Evolutionary conservation across 306 rosid genomes (phyloP).

Genomic region (Crotalaria pallida): DNA sequence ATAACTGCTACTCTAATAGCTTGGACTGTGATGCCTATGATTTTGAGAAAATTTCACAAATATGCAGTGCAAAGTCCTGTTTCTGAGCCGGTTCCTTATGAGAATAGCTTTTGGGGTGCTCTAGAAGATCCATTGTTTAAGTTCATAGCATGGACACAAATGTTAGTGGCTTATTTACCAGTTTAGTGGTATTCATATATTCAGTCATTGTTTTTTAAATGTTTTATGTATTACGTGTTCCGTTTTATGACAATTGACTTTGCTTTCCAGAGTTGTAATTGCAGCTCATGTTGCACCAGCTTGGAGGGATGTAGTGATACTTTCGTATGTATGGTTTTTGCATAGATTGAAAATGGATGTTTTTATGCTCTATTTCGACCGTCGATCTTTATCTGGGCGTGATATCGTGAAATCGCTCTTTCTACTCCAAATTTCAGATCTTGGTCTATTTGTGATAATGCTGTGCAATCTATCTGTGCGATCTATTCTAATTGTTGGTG

Average conservation of each 20-base stretch:
- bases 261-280: slow-evolving; percentile 65
- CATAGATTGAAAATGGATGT: slow-evolving; percentile 79
- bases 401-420: slow-evolving; percentile 69
- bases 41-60: slow-evolving; percentile 71
- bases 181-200: slow-evolving; percentile 2
- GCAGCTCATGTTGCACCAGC: slow-evolving; percentile 77
- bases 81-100: slow-evolving; percentile 60
- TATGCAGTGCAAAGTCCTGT: slow-evolving; percentile 55
- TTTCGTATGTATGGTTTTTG: slow-evolving; percentile 84
- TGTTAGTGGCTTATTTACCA: slow-evolving; percentile 49
- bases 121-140: slow-evolving; percentile 84
- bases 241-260: slow-evolving; percentile 28
- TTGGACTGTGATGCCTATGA: slow-evolving; percentile 82
- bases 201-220: neutral
- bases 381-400: slow-evolving; percentile 38
- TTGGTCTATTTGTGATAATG: slow-evolving; percentile 75
- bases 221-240: neutral
- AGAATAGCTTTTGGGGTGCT: slow-evolving; percentile 91
- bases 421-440: slow-evolving; percentile 67
- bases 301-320: slow-evolving; percentile 75
- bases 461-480: slow-evolving; percentile 94
- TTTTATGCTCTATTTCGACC: slow-evolving; percentile 39
- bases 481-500: slow-evolving; percentile 88
- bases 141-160: slow-evolving; percentile 77
- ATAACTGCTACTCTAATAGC: slow-evolving; percentile 64